A percentile compares a stretch with the other conserved stretches of the same genome.
These are phyloP conservation scores for Delphinella strobiligena DNA, from an alignment of 2,329 filamentous ascomycete species.

Conservation along the genomic window DNA sequence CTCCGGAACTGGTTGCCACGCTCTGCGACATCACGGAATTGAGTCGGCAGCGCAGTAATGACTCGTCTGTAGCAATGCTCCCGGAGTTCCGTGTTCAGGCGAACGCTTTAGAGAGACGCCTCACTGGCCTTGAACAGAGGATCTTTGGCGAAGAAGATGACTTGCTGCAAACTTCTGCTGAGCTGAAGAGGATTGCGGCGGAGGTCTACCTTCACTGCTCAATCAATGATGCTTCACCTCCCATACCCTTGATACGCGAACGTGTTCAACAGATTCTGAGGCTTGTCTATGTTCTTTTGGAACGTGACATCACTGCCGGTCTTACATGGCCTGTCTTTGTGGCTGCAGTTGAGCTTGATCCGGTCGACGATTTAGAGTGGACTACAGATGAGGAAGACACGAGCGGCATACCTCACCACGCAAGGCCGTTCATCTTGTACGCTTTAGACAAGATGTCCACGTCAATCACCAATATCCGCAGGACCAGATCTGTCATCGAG, in stretches of 20 bases:
- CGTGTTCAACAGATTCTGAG: slow-evolving; percentile 24
- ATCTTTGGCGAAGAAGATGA: slow-evolving; percentile 21
- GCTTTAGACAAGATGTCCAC: slow-evolving; percentile 29
- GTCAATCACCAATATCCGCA: slow-evolving; percentile 32
- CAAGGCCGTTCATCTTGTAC: slow-evolving; percentile 27
- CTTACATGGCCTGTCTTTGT: slow-evolving; percentile 34
- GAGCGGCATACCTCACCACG: slow-evolving; percentile 16
- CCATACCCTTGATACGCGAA: slow-evolving; percentile 19
- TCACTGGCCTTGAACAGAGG: slow-evolving; percentile 24
- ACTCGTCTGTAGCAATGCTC: slow-evolving; percentile 14
- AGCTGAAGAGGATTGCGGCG: slow-evolving; percentile 32
- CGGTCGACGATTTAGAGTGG: slow-evolving; percentile 24
- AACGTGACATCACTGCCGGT: slow-evolving; percentile 21
- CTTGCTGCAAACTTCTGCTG: slow-evolving; percentile 24
- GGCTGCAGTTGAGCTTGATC: slow-evolving; percentile 29
- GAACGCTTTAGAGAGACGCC: slow-evolving; percentile 22
- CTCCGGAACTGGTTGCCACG: slow-evolving; percentile 34
- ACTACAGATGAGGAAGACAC: slow-evolving; percentile 10
- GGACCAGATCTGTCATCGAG: slow-evolving; percentile 34
- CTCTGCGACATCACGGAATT: slow-evolving; percentile 37
- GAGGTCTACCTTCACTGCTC: slow-evolving; percentile 35
- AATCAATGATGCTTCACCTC: slow-evolving; percentile 30
- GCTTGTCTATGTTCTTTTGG: slow-evolving; percentile 22
- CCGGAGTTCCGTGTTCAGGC: slow-evolving; percentile 21
- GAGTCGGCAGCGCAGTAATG: slow-evolving; percentile 23